phyloP scores from a whole-genome alignment of 202 grass and related monocot species.

The Zoysia matrella region DNA sequence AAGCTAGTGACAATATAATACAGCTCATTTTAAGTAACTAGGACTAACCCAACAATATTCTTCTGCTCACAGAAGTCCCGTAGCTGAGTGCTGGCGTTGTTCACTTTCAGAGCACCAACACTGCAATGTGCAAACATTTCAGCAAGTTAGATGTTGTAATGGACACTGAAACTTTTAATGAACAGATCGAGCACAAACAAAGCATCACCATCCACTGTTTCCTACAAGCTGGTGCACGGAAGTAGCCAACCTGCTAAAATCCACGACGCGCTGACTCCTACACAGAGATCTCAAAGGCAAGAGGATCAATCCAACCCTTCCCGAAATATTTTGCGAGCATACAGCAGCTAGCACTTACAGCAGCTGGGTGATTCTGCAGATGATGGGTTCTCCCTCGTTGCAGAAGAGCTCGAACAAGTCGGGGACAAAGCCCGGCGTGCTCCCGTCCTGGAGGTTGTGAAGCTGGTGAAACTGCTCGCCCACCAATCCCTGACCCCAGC shows the following conservation, averaged over 20 bases:
- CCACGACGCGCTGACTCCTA: slow-evolving; percentile 56
- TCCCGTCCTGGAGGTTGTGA: slow-evolving; percentile 41
- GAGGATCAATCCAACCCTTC: background rate
- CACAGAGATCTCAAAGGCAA: background rate
- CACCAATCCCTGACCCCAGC: slow-evolving; percentile 59
- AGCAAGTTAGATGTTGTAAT: slow-evolving; percentile 20
- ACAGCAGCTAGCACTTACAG: slow-evolving; percentile 40
- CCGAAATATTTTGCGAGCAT: background rate
- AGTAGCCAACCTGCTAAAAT: slow-evolving; percentile 55
- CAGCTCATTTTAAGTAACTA: background rate
- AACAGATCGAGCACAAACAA: slow-evolving; percentile 6
- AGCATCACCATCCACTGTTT: slow-evolving; percentile 55
- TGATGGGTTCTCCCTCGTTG: slow-evolving; percentile 52
- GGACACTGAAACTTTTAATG: background rate
- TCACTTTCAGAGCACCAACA: slow-evolving; percentile 66
- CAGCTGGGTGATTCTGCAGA: slow-evolving; percentile 45
- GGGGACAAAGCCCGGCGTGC: slow-evolving; percentile 42
- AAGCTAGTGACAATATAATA: background rate
- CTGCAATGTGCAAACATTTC: slow-evolving; percentile 40
- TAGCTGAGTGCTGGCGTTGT: slow-evolving; percentile 55
- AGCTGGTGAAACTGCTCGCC: slow-evolving; percentile 66
- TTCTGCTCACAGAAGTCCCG: slow-evolving; percentile 40
- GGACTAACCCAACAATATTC: slow-evolving; percentile 58
- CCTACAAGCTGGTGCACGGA: slow-evolving; percentile 68
- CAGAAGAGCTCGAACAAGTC: slow-evolving; percentile 69